Base-by-base conservation (phyloP, 345 rosid species). In the Microthlaspi erraticum region DNA sequence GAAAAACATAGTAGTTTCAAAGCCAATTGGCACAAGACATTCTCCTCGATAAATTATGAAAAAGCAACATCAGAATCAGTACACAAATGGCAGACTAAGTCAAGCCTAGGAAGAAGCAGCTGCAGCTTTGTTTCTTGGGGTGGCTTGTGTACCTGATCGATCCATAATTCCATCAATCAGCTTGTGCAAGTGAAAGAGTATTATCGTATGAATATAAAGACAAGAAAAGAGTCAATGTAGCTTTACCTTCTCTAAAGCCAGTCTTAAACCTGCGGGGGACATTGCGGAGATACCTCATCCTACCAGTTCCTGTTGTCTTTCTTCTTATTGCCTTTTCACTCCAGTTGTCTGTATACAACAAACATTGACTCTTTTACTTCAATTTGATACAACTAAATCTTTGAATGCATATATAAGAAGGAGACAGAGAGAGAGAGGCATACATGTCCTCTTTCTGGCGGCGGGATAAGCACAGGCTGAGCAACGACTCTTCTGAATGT, bases 401-500 rank as follows among this genome's bases (percentile, higher is more conserved):
- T 42, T 5, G 17, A 42, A 42, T n/a, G n/a, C 45, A n/a, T 5
- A 38, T 38, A 0, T 13, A n/a, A 42, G 17, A 0, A 0, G 23
- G 29, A 26, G 34, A 4, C 5, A 32, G 20, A 10, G 39, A 37
- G 19, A 19, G 39, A 23, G 10, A 20, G 0, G 3, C 78, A 55
- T 85, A 89, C 98, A 90, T 50, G 53, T 90, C 79, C 96, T 85
- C 88, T 81, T 82, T 78, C 98, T 85, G 11, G 98, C 95, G 41
- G 94, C 92, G 2, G 98, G 98, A 80, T 75, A 90, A 41, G 80
- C 98, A 77, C 98, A 92, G 46, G 90, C 94, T 33, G 88, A 29
- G 75, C 96, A 90, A 8, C 93, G 96, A 69, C 98, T 88, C 86
- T 92, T 90, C 84, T 90, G 96, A 58, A 92, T 91, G 78, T 92